A percentile compares a stretch with the other conserved stretches of the same genome.
Conservation (phyloP, 1,284 basidiomycete species). For the Ustilago shanxiensis region DNA sequence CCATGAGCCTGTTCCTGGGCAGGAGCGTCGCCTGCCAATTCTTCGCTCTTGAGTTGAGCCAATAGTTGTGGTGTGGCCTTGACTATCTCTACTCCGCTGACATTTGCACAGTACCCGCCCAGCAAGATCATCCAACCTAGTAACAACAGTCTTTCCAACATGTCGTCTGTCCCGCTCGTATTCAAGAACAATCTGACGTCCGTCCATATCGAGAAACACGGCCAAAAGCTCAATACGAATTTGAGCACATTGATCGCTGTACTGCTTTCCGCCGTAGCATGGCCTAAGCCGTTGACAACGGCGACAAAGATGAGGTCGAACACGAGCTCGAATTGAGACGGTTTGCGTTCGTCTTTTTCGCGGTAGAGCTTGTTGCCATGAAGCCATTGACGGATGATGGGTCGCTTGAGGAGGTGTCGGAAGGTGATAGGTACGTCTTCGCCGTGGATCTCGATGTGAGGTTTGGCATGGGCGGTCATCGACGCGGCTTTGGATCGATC, state of each 20-base stretch:
- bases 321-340: constrained; percentile 68
- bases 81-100: constrained; percentile 51
- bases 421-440: constrained; percentile 61
- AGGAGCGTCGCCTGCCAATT: constrained; percentile 21
- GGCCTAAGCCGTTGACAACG: constrained; percentile 59
- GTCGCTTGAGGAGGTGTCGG: constrained; percentile 65
- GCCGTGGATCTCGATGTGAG: constrained; percentile 49
- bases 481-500: constrained; percentile 12
- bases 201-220: constrained; percentile 64
- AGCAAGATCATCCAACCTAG: constrained; percentile 68
- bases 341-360: constrained; percentile 64
- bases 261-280: constrained; percentile 60
- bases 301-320: constrained; percentile 68
- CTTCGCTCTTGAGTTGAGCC: constrained; percentile 16
- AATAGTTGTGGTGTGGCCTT: constrained; percentile 39
- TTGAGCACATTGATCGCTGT: constrained; percentile 65
- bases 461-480: constrained; percentile 2
- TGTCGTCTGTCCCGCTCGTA: constrained; percentile 67
- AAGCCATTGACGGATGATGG: constrained; percentile 69
- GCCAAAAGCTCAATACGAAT: constrained; percentile 68
- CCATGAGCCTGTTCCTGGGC: constrained; percentile 13
- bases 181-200: constrained; percentile 66
- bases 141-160: constrained; percentile 62
- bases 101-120: constrained; percentile 66
- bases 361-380: constrained; percentile 64